Evolutionary conservation across 805 yeast genomes (phyloP), one percentile per base, ranked within the genome.

Genomic region (Saturnispora dispora): DNA sequence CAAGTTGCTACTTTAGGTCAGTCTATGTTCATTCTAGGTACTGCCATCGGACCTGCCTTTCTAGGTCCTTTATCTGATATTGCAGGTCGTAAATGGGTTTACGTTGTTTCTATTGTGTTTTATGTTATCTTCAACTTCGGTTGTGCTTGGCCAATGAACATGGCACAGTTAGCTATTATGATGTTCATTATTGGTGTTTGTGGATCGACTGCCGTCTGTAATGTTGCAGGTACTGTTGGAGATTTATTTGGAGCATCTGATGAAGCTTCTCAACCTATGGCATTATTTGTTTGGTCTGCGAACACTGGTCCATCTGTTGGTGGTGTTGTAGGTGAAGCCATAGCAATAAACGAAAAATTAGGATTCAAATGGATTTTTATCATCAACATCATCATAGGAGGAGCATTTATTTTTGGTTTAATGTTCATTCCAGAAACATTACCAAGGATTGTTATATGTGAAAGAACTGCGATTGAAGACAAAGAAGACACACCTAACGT

Each of bases 61-160:
- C 50, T 66, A 13, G 71, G 71, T 52, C 71, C 71, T 22, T 55
- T 67, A 27, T 66, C 71, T 3, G 71, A 67, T 58, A 60, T 66
- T 42, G 67, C 64, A 33, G 71, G 71, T 44, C 58, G 71, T 57
- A 67, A 67, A 56, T 66, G 70, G 70, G 65, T 67, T 42, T 67
- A 67, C 41, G 70, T 66, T 28, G 53, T 57, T 27, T 65, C 69
- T 18, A 59, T 57, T 39, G 17, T 64, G 30, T 58, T 66, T 32
- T 67, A 59, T 48, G 51, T 58, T 9, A 52, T 66, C 36, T 63
- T 64, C 54, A 64, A 63, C 51, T 63, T 67, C 51, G 71, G 70
- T 45, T 63, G 68, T 55, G 71, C 71, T 35, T 63, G 59, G 52
- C 67, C 69, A 23, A 45, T 44, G 20, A 65, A 66, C 51, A 64